Evolutionary conservation across 192 early-diverging fungal species (phyloP).

Genomic region (Paraglomus brasilianum): DNA sequence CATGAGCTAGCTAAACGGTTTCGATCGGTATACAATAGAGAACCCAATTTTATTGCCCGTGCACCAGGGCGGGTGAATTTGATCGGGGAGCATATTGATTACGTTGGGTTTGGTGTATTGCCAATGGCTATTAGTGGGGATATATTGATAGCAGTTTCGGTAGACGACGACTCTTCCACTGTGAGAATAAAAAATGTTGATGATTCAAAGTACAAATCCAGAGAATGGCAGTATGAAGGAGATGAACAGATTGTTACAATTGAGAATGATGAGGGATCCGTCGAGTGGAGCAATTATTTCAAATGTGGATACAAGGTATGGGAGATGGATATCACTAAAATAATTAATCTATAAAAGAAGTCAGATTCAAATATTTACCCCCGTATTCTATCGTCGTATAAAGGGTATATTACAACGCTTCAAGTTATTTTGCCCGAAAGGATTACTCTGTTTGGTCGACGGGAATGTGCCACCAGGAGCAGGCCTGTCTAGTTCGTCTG

Average conservation of each 20-base stretch:
- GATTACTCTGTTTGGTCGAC: conserved; percentile 70
- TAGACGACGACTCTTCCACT: conserved; percentile 36
- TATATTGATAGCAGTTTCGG: conserved; percentile 57
- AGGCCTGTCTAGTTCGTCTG: conserved; percentile 84
- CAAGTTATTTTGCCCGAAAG: conserved; percentile 45
- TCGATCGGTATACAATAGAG: conserved; percentile 48
- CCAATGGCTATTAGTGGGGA: conserved; percentile 94
- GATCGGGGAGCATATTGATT: conserved; percentile 98
- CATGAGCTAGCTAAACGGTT: conserved; percentile 49
- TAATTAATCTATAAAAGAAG: not conserved
- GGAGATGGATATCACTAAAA: not conserved
- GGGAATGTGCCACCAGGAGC: conserved; percentile 80
- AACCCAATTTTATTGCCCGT: conserved; percentile 80
- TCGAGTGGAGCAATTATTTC: conserved; percentile 92
- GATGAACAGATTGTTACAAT: conserved; percentile 62
- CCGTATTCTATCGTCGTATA: not conserved
- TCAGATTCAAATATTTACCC: not conserved
- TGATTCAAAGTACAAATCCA: conserved; percentile 50
- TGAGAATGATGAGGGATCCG: conserved; percentile 53
- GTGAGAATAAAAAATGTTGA: conserved; percentile 58
- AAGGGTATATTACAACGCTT: conserved; percentile 60
- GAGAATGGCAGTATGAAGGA: conserved; percentile 52
- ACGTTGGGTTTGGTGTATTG: conserved; percentile 89
- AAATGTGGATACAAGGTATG: conserved; percentile 83
- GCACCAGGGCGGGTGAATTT: conserved; percentile 95